Base-by-base conservation (phyloP, 768 basidiomycete species). In the Hypholoma sublateritium region DNA sequence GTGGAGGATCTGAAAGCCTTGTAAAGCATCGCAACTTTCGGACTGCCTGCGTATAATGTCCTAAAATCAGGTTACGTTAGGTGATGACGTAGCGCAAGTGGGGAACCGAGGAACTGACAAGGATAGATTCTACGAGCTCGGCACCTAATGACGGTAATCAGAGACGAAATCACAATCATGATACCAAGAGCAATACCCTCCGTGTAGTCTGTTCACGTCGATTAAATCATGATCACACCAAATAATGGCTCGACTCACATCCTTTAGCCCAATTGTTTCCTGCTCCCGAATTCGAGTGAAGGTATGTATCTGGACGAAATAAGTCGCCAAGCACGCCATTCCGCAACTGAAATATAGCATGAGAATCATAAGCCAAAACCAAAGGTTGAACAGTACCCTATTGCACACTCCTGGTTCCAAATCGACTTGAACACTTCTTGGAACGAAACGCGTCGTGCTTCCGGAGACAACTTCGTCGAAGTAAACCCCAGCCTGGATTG, bases 201-300 rank as follows among this genome's bases (percentile, higher is more conserved):
- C 2, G 93, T 96, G 67, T 95, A 96, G 72, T 85, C 90, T 91
- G 57, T 35, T 28, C n/a, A 45, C 1, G 56, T 21, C 41, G 34
- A 49, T 56, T 37, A 55, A 50, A 37, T 46, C 35, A 17, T 2
- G 34, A 60, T 35, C 28, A 49, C 17, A 24, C 36, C 19, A 52
- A 60, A 0, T 2, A 46, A 47, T 17, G 55, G 46, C n/a, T 41
- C 36, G 41, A 76, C 88, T 74, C 64, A 91, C 91, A 91, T 80
- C 91, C 93, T 75, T 97, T 96, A 14, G 93, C 94, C 91, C 93
- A 97, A 61, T 95, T 96, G 65, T 98, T 97, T 16, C 94, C 95
- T 0, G 94, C 82, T n/a, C 81, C 80, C 1, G 72, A 70, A 41
- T 80, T 73, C 1, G 85, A 80, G 36, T 83, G 81, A 46, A 95